These are phyloP conservation scores for Anastatica hierochuntica DNA, from an alignment of 345 rosid species.

Conservation along the genomic window DNA sequence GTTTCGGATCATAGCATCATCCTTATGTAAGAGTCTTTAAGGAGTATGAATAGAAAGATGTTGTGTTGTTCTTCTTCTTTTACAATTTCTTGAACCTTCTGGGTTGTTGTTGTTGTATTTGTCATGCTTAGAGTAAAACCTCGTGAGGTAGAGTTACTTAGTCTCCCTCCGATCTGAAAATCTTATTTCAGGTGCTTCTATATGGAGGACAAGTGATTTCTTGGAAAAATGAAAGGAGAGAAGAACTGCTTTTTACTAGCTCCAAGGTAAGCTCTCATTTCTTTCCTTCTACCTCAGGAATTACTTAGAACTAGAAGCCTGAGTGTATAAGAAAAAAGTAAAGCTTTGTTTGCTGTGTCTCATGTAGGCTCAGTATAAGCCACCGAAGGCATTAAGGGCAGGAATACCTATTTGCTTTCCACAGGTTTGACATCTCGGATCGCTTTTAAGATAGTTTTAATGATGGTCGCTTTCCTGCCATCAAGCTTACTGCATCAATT, in stretches of 20 bases:
- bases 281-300: no score
- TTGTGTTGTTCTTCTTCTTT: no score
- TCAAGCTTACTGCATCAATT: background rate
- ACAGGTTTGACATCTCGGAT: conserved; percentile 49
- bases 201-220: conserved; percentile 90
- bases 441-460: background rate
- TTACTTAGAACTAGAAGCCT: no score
- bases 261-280: conserved; percentile 57
- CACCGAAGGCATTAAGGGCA: conserved; percentile 69
- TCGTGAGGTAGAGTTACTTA: no score
- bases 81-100: no score
- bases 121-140: no score
- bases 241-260: conserved; percentile 78
- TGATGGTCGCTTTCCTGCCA: background rate
- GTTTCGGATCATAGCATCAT: no score
- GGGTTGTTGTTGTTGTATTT: no score
- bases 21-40: no score
- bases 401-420: conserved; percentile 90
- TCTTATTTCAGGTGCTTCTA: conserved; percentile 64
- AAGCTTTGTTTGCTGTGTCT: conserved; percentile 1
- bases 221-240: conserved; percentile 85
- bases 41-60: no score
- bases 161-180: no score
- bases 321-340: no score
- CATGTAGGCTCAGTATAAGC: conserved; percentile 56